These are phyloP conservation scores for Solanum virginianum DNA, from an alignment of 257 asterid genomes.

Conservation along the genomic window DNA sequence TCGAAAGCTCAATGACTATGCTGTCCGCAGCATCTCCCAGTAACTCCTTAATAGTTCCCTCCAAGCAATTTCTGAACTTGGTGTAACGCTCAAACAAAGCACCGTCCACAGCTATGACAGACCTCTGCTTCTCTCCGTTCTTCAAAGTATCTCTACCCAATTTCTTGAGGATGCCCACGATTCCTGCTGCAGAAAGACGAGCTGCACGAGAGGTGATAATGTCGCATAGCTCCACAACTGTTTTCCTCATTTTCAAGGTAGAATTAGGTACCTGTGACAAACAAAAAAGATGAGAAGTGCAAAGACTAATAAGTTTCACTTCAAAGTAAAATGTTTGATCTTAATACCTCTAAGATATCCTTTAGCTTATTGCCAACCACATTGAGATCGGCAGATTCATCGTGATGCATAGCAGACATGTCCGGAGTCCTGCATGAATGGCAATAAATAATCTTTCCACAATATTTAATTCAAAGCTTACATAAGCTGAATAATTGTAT, in stretches of 20 bases:
- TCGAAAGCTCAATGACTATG: constrained; percentile 33
- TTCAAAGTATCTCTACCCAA: constrained; percentile 52
- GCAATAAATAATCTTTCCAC: background rate
- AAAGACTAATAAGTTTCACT: background rate
- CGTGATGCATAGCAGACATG: constrained; percentile 82
- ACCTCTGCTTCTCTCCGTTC: constrained; percentile 41
- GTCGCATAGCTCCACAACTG: constrained; percentile 51
- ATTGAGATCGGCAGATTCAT: constrained; percentile 68
- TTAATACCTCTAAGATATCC: constrained; percentile 59
- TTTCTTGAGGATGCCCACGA: constrained; percentile 63
- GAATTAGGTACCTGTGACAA: constrained; percentile 42
- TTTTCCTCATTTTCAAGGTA: constrained; percentile 51
- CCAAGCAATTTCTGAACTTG: constrained; percentile 51
- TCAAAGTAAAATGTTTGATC: background rate
- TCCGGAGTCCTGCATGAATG: constrained; percentile 53
- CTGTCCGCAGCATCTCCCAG: constrained; percentile 39
- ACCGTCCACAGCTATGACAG: constrained; percentile 75
- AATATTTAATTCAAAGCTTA: background rate
- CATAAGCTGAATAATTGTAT: background rate
- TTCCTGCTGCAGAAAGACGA: constrained; percentile 79
- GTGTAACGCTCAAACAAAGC: constrained; percentile 67
- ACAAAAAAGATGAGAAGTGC: background rate
- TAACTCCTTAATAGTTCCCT: constrained; percentile 48
- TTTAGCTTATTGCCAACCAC: constrained; percentile 63
- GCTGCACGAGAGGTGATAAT: constrained; percentile 75